Evolutionary conservation across 331 rosid species (phyloP).

Genomic region (Acacia concinna): DNA sequence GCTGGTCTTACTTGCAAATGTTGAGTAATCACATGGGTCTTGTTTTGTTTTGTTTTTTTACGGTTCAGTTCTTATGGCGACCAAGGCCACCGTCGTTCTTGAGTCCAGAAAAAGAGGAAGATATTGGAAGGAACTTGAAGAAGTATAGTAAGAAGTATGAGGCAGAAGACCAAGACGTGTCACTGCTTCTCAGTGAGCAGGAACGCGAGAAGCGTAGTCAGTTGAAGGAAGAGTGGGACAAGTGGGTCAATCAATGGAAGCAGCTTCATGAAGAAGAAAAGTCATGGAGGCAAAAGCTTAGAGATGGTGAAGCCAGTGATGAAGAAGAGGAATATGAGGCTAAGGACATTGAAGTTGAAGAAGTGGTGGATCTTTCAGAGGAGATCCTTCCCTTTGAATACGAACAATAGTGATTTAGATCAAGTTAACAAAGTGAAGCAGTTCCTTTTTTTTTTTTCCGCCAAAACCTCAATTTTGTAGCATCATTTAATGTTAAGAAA

Average conservation of each 20-base stretch:
- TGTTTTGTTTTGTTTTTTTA: neutral
- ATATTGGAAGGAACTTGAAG: neutral
- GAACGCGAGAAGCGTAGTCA: neutral
- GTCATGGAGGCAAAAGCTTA: neutral
- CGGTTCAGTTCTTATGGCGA: neutral
- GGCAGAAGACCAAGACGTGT: slow-evolving; percentile 7
- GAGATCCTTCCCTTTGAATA: slow-evolving; percentile 6
- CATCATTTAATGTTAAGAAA: neutral
- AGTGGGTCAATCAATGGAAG: neutral
- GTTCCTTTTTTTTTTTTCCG: neutral
- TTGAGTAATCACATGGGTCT: neutral
- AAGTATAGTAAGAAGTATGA: slow-evolving; percentile 3
- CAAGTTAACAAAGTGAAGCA: neutral
- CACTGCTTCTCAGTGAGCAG: neutral
- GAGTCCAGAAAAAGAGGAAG: slow-evolving; percentile 5
- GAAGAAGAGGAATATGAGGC: neutral
- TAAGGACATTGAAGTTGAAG: slow-evolving; percentile 4
- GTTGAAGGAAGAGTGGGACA: neutral
- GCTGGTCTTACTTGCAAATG: neutral
- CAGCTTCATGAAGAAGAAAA: neutral
- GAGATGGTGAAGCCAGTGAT: neutral
- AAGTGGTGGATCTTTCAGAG: neutral
- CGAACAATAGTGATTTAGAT: neutral
- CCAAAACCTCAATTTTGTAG: neutral
- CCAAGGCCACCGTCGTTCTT: neutral